phyloP scores from a whole-genome alignment of 1,139 yeast species.

The Yamadazyma atmosphaerica region DNA sequence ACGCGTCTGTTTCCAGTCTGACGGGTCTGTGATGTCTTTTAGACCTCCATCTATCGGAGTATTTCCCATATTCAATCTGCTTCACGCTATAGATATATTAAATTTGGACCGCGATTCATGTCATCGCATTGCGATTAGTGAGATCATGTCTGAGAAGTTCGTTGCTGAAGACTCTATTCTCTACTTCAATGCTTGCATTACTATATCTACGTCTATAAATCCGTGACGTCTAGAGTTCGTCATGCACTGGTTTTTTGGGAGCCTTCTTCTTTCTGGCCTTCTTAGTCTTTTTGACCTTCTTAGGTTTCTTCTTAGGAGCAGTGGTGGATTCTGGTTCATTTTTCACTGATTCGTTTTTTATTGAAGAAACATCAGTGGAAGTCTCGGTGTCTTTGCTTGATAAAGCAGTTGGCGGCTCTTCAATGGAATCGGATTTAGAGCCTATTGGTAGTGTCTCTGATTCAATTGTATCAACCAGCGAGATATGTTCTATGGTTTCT shows the following conservation, averaged over 20 bases:
- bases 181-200: conserved; percentile 1
- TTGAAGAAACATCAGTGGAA: not conserved
- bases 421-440: no score
- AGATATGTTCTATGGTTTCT: no score
- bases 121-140: no score
- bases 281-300: conserved; percentile 8
- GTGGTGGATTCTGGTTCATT: conserved; percentile 4
- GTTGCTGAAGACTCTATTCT: no score
- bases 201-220: not conserved
- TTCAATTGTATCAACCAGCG: not conserved
- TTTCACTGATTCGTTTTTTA: no score
- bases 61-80: not conserved
- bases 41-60: conserved; percentile 4
- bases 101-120: not conserved
- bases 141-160: no score
- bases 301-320: conserved; percentile 10
- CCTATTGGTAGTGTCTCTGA: conserved; percentile 2
- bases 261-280: not conserved
- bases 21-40: conserved; percentile 52
- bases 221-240: conserved; percentile 19
- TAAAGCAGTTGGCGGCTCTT: no score
- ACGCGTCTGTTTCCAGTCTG: conserved; percentile 60
- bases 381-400: no score
- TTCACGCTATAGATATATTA: not conserved
- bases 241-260: conserved; percentile 14